A percentile compares a stretch with the other conserved stretches of the same genome.
Conservation (phyloP, 164 flowering plant genomes). For the Vitis cinerea region DNA sequence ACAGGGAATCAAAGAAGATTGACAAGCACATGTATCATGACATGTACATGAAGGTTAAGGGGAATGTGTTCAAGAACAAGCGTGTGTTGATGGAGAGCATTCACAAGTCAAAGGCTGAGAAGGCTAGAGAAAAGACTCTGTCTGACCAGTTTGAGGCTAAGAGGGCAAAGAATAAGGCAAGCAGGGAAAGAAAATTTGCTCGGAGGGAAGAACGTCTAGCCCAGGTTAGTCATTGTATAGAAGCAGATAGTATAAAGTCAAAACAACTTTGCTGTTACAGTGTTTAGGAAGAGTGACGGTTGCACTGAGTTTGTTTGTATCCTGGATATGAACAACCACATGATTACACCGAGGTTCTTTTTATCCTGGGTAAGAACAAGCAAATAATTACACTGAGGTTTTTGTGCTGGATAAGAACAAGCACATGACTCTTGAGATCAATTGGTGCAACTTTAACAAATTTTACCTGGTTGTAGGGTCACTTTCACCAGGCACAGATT, state of each 20-base stretch:
- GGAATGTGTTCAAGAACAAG: slow-evolving; percentile 86
- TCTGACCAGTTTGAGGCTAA: slow-evolving; percentile 88
- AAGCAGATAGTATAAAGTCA: background rate
- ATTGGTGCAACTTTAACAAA: too few relatives aligned
- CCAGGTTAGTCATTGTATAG: slow-evolving; percentile 36
- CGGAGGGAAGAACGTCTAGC: slow-evolving; percentile 81
- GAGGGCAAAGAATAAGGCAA: slow-evolving; percentile 84
- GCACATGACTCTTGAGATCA: too few relatives aligned
- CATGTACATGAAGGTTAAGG: slow-evolving; percentile 93
- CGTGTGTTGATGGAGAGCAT: slow-evolving; percentile 86
- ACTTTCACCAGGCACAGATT: too few relatives aligned
- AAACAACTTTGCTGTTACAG: too few relatives aligned
- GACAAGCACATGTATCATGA: slow-evolving; percentile 90
- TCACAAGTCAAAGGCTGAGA: slow-evolving; percentile 87
- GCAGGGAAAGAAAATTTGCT: slow-evolving; percentile 74
- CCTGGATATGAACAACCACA: too few relatives aligned
- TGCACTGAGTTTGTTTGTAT: too few relatives aligned
- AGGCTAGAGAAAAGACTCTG: slow-evolving; percentile 80
- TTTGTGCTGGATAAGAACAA: too few relatives aligned
- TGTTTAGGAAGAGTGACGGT: too few relatives aligned
- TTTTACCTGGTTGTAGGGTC: too few relatives aligned
- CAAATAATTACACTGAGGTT: too few relatives aligned
- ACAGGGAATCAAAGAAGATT: slow-evolving; percentile 75
- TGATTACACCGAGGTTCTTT: too few relatives aligned
- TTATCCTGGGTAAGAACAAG: too few relatives aligned